Conservation (phyloP, 108 stramenopile species). For the Cyclotella atomus region DNA sequence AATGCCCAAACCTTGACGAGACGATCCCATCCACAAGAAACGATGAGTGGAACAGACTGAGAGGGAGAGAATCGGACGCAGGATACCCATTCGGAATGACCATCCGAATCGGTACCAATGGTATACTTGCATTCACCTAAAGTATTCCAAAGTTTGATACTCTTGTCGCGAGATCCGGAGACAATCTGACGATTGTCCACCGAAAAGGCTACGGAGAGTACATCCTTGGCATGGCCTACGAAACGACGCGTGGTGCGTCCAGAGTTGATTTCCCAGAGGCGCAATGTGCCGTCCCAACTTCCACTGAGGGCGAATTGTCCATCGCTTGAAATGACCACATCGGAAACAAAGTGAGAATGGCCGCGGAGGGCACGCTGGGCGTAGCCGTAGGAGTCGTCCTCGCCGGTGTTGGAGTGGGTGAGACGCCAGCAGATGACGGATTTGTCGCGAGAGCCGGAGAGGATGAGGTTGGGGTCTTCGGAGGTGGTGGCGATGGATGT, state of each 20-base stretch:
- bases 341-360: slow-evolving; percentile 99
- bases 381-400: slow-evolving; percentile 89
- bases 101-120: slow-evolving; percentile 83
- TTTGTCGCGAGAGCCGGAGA: slow-evolving; percentile 98
- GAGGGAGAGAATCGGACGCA: slow-evolving; percentile 99
- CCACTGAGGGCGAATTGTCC: slow-evolving; percentile 98
- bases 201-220: slow-evolving; percentile 97
- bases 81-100: slow-evolving; percentile 99
- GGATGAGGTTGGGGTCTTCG: slow-evolving; percentile 97
- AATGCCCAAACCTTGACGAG: slow-evolving; percentile 99
- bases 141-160: slow-evolving; percentile 99
- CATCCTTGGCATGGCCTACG: slow-evolving; percentile 99
- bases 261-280: slow-evolving; percentile 98
- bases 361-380: slow-evolving; percentile 96
- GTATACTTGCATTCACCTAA: slow-evolving; percentile 98
- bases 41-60: slow-evolving; percentile 94
- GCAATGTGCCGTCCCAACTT: slow-evolving; percentile 98
- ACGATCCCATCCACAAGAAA: slow-evolving; percentile 99
- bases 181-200: slow-evolving; percentile 99
- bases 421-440: slow-evolving; percentile 97
- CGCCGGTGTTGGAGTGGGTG: slow-evolving; percentile 66
- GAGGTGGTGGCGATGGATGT: slow-evolving; percentile 98
- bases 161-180: slow-evolving; percentile 95
- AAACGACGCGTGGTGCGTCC: slow-evolving; percentile 98
- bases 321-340: slow-evolving; percentile 96